Base-by-base conservation (phyloP, 2,329 filamentous ascomycete species). In the Colletotrichum filicis region DNA sequence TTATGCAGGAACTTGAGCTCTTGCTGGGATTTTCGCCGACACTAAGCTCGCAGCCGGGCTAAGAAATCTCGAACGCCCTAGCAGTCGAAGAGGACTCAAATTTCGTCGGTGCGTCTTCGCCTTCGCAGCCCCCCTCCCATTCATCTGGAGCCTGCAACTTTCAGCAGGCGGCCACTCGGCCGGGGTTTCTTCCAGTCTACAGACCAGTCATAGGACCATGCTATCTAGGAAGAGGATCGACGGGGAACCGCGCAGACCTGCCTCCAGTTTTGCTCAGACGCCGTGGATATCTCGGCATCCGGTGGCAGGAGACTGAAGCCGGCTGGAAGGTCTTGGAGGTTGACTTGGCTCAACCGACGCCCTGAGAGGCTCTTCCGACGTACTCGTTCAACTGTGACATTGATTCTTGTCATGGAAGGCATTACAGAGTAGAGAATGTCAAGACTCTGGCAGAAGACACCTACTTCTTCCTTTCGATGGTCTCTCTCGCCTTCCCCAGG, bases 321-420 rank as follows among this genome's bases (percentile, higher is more conserved):
- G 12, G 76, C 75, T 1, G 64, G 56, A 19, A 77, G 76, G 8
- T 66, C 30, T 11, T 73, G 63, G 1, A 76, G 75, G 2, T 75
- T 74, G n/a, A n/a, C 75, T 78, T 2, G 79, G 79, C 35, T 82
- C 79, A 4, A 79, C 35, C 30, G 22, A 24, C 7, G 14, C 14
- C 73, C 75, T 78, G 11, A 76, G 77, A 42, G 30, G 77, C 64
- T 16, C 76, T 77, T 22, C 80, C 78, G 28, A 74, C 76, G 16
- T 79, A 76, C 0, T 80, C 75, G 28, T 78, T 66, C 26, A 75
- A 70, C 0, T 78, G 78, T 1, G 80, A 75, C 7, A 82, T 75
- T 49, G 78, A 79, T 73, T 75, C 55, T 35, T 12, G 58, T 71
- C 57, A 80, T 71, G 2, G 42, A 35, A 3, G 79, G 79, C 71